phyloP scores from a whole-genome alignment of 2,329 filamentous ascomycete species.

The Phoma herbarum region DNA sequence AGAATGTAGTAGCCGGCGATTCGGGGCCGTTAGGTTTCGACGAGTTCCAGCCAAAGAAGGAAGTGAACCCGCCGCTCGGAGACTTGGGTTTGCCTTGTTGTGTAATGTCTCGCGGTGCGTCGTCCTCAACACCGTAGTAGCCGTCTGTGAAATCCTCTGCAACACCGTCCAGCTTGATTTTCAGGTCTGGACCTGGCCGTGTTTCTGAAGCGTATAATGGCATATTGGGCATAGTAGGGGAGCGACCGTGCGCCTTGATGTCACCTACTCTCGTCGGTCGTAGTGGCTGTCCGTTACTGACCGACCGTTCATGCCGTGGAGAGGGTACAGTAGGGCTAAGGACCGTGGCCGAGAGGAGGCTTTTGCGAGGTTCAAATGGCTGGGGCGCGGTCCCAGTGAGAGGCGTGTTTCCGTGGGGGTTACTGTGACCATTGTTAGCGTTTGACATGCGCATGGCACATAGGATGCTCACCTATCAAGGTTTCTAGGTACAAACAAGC shows the following conservation, averaged over 20 bases:
- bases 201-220: conserved; percentile 42
- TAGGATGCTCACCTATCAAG: conserved; percentile 49
- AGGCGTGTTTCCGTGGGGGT: conserved; percentile 49
- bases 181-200: conserved; percentile 40
- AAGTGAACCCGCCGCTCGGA: conserved; percentile 64
- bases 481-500: conserved; percentile 48
- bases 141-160: conserved; percentile 50
- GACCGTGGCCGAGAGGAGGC: conserved; percentile 31
- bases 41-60: conserved; percentile 73
- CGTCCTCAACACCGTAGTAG: conserved; percentile 43
- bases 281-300: conserved; percentile 46
- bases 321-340: conserved; percentile 17
- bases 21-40: conserved; percentile 62
- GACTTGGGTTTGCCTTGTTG: conserved; percentile 54
- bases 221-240: conserved; percentile 53
- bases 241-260: conserved; percentile 41
- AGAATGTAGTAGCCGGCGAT: conserved; percentile 70
- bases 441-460: conserved; percentile 7
- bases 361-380: conserved; percentile 36
- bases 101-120: conserved; percentile 28
- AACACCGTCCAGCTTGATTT: conserved; percentile 49
- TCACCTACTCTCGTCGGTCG: conserved; percentile 40
- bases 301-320: conserved; percentile 49
- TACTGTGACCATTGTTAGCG: conserved; percentile 37
- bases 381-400: conserved; percentile 37